Percentiles rank a stretch among this genome's conserved stretches.
Conservation (phyloP, 192 early-diverging fungal species). For the Backusella westeae region DNA sequence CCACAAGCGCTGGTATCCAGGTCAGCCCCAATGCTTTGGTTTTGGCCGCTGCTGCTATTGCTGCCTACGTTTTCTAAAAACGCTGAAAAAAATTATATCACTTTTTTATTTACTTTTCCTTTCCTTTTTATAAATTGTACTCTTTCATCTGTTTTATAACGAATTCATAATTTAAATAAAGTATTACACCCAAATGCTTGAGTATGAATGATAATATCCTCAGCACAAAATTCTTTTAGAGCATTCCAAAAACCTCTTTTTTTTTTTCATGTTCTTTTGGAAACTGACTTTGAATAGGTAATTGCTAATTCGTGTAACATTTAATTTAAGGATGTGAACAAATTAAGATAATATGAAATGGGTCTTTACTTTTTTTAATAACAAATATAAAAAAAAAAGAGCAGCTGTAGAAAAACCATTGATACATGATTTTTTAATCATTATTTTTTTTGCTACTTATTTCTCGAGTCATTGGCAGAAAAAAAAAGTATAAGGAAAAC, state of each 20-base stretch:
- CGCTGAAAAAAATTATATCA: not conserved
- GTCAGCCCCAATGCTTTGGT: not conserved
- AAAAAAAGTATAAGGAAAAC: not conserved
- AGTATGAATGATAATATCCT: not conserved
- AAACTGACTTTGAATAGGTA: not conserved
- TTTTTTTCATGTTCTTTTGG: not conserved
- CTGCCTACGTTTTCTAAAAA: constrained; percentile 4
- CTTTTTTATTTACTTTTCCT: not conserved
- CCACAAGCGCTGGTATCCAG: not conserved
- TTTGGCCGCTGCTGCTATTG: not conserved
- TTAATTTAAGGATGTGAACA: not conserved
- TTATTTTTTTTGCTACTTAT: not conserved
- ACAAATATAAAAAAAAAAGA: not conserved
- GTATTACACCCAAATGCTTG: constrained; percentile 1
- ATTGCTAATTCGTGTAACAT: not conserved
- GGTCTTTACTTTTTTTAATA: not conserved
- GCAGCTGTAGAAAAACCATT: not conserved
- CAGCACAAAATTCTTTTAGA: not conserved
- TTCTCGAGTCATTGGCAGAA: not conserved
- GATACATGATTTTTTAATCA: not conserved
- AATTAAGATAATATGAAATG: not conserved
- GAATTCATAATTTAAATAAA: constrained; percentile 9
- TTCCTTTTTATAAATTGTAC: not conserved
- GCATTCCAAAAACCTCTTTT: not conserved
- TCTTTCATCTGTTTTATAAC: constrained; percentile 7